A percentile compares a stretch with the other conserved stretches of the same genome.
phyloP scores from a whole-genome alignment of 768 basidiomycete genomes.

The Psilocybe tampanensis region DNA sequence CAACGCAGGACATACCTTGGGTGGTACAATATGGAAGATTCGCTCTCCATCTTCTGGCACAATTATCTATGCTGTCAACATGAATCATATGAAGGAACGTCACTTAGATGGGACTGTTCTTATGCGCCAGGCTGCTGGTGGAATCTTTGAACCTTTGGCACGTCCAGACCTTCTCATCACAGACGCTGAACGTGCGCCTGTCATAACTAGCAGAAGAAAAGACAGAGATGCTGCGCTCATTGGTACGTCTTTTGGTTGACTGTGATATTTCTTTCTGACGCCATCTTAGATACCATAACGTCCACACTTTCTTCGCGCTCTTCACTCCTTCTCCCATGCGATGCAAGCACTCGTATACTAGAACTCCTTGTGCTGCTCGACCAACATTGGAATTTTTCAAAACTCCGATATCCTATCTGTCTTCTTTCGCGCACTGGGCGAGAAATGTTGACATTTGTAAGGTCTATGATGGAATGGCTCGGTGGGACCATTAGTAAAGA shows the following conservation, averaged over 20 bases:
- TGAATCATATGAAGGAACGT: constrained; percentile 96
- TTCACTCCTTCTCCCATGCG: constrained; percentile 89
- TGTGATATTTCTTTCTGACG: constrained; percentile 7
- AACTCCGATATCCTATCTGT: constrained; percentile 86
- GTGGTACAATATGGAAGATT: constrained; percentile 98
- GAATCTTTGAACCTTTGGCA: constrained; percentile 83
- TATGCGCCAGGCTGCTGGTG: constrained; percentile 71
- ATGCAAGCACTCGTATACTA: constrained; percentile 91
- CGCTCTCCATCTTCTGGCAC: constrained; percentile 97
- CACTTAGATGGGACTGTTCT: constrained; percentile 95
- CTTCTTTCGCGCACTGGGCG: constrained; percentile 88
- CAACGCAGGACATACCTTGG: constrained; percentile 92
- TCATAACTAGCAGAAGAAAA: constrained; percentile 84
- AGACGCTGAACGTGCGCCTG: constrained; percentile 82
- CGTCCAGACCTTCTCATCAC: constrained; percentile 94
- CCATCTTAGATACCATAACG: constrained; percentile 76
- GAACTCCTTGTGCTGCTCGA: constrained; percentile 96
- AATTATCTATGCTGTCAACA: constrained; percentile 89
- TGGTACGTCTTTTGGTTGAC: constrained; percentile 43
- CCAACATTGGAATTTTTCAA: constrained; percentile 95
- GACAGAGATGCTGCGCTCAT: constrained; percentile 90
- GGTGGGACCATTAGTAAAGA: constrained; percentile 94
- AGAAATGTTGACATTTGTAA: constrained; percentile 92
- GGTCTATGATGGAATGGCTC: constrained; percentile 99
- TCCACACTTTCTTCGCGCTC: constrained; percentile 79